Conservation (phyloP, 192 early-diverging fungal genomes). For the Entrophospora sp. region DNA sequence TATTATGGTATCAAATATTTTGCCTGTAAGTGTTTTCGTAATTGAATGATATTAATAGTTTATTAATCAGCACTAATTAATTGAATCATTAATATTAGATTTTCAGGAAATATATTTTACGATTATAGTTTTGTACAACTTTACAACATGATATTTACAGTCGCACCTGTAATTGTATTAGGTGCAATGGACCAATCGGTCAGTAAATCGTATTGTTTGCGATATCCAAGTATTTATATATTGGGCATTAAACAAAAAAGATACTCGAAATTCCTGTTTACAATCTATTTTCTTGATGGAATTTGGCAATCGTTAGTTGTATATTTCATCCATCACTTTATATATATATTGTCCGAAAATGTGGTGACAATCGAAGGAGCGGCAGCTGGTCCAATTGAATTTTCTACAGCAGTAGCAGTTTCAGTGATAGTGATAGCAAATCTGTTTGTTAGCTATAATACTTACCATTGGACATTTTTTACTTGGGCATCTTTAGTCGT, state of each 20-base stretch:
- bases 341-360: conserved; percentile 35
- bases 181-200: conserved; percentile 65
- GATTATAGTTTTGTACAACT: conserved; percentile 84
- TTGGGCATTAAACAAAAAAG: conserved; percentile 77
- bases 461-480: conserved; percentile 82
- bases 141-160: conserved; percentile 71
- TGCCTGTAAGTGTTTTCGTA: conserved; percentile 48
- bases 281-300: conserved; percentile 77
- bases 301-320: conserved; percentile 87
- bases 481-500: conserved; percentile 53
- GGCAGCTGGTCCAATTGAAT: conserved; percentile 44
- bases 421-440: conserved; percentile 74
- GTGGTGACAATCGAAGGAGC: conserved; percentile 13
- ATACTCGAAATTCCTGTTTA: conserved; percentile 78
- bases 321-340: conserved; percentile 65
- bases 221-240: conserved; percentile 59
- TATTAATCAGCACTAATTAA: background rate
- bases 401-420: conserved; percentile 74
- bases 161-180: conserved; percentile 51
- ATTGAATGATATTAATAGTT: background rate
- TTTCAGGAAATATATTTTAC: conserved; percentile 86
- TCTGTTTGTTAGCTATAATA: conserved; percentile 64
- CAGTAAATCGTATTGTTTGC: conserved; percentile 41
- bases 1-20: conserved; percentile 92
- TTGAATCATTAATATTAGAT: conserved; percentile 22